Percentiles rank a stretch among this genome's conserved stretches.
phyloP scores from a whole-genome alignment of 306 rosid genomes.

The Rosa lucieae region DNA sequence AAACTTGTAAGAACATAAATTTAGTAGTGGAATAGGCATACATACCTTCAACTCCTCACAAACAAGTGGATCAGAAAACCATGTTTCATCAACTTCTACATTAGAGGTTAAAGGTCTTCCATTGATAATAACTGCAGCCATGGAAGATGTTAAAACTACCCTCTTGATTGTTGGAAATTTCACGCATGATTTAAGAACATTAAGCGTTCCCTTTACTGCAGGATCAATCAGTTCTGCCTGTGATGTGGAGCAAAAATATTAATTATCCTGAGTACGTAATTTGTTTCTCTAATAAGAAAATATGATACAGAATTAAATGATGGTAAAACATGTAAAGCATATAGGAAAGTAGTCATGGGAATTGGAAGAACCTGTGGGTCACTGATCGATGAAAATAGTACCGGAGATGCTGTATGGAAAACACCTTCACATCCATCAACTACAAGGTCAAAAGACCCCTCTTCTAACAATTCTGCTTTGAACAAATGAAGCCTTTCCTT shows the following conservation, averaged over 20 bases:
- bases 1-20: background rate
- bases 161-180: constrained; percentile 26
- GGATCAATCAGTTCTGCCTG: constrained; percentile 31
- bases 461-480: constrained; percentile 48
- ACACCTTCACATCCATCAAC: constrained; percentile 49
- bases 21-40: background rate
- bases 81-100: constrained; percentile 29
- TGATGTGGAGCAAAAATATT: background rate
- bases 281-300: background rate
- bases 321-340: background rate
- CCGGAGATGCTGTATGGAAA: constrained; percentile 58
- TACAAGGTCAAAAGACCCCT: constrained; percentile 46
- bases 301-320: background rate
- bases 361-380: constrained; percentile 42
- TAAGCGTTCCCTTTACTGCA: constrained; percentile 36
- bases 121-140: constrained; percentile 9
- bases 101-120: constrained; percentile 23
- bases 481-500: constrained; percentile 18
- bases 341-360: background rate
- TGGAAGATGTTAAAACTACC: constrained; percentile 35
- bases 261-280: background rate
- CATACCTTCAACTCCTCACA: constrained; percentile 30
- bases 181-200: constrained; percentile 31
- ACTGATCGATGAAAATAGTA: background rate
- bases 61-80: constrained; percentile 29